Evolutionary conservation across 352 stramenopile genomes (phyloP), one percentile per base, ranked within the genome.

Genomic region (Elongisporangium senticosum): DNA sequence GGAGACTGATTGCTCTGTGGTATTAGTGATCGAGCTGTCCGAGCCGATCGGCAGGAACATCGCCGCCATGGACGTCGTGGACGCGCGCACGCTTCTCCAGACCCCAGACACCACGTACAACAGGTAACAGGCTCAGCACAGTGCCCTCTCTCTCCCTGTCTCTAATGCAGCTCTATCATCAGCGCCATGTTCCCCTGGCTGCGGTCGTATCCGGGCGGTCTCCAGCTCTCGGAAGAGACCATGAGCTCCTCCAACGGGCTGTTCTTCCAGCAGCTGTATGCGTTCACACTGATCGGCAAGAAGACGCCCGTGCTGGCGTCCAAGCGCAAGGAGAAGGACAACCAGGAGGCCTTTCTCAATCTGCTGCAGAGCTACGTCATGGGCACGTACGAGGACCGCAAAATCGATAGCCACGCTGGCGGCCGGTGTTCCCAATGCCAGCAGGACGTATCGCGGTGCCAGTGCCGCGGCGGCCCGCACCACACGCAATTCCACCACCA

Each of bases 201-300:
- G 37, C 80, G 80, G 8, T 85, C 83, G 61, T 82, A 87, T 55
- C 77, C 81, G 2, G 72, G 71, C 10, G 75, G 72, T 0, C 63
- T 82, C 4, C 67, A 77, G 43, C 65, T 82, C 22, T 74, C 72
- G 6, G 65, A 78, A 10, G 77, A 88, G 50, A 82, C 76, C 37
- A 73, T 86, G 28, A 78, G 80, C 63, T 87, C 76, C 51, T 65
- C 73, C 37, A 86, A 90, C 53, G 83, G 79, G 0, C 67, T 93
- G 7, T 93, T 93, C 56, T 93, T 92, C 69, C 84, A 93, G 68
- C 84, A 93, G 59, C 63, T 93, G 2, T 90, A 91, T 59, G 84
- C 84, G 8, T 91, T 89, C 61, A 87, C 78, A 14, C 53, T 92
- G 20, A 88, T 93, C 54, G 84, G 82, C 2, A 83, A 85, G 39